phyloP scores from a whole-genome alignment of 805 yeast genomes.

The Metschnikowia corniflorae region DNA sequence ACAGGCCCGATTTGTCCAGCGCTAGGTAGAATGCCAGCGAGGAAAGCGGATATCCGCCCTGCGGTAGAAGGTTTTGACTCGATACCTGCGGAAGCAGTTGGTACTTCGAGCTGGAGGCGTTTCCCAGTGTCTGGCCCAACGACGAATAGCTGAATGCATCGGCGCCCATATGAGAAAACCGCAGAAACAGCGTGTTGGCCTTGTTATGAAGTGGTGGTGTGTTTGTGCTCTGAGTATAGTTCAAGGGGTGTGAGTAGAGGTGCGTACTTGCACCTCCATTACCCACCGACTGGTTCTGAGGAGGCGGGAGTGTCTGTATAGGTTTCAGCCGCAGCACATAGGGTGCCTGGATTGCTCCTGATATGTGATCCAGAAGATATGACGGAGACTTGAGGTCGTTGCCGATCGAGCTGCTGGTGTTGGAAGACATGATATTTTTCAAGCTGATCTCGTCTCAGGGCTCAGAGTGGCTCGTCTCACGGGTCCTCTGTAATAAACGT shows the following conservation, averaged over 20 bases:
- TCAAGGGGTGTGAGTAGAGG: conserved; percentile 2
- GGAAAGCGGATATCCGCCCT: conserved; percentile 2
- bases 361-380: not conserved
- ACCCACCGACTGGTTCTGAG: conserved; percentile 1
- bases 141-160: conserved; percentile 7
- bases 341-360: conserved; percentile 2
- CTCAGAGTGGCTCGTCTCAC: too few relatives aligned
- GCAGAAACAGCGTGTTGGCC: conserved; percentile 1
- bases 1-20: conserved; percentile 4
- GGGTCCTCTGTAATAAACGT: too few relatives aligned
- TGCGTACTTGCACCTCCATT: conserved; percentile 1
- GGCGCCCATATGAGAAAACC: not conserved
- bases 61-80: conserved; percentile 7
- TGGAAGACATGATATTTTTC: conserved; percentile 6
- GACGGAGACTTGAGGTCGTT: conserved; percentile 1
- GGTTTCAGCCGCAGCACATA: conserved; percentile 7
- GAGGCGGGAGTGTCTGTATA: conserved; percentile 10
- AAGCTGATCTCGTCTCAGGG: too few relatives aligned
- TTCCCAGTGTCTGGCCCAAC: conserved; percentile 1
- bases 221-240: not conserved
- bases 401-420: conserved; percentile 1
- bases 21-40: not conserved
- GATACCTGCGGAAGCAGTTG: conserved; percentile 6
- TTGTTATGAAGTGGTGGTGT: too few relatives aligned
- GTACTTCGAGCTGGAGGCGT: not conserved